These are phyloP conservation scores for Penicillium psychrosexuale DNA, from an alignment of 2,329 filamentous ascomycete genomes.

Conservation along the genomic window DNA sequence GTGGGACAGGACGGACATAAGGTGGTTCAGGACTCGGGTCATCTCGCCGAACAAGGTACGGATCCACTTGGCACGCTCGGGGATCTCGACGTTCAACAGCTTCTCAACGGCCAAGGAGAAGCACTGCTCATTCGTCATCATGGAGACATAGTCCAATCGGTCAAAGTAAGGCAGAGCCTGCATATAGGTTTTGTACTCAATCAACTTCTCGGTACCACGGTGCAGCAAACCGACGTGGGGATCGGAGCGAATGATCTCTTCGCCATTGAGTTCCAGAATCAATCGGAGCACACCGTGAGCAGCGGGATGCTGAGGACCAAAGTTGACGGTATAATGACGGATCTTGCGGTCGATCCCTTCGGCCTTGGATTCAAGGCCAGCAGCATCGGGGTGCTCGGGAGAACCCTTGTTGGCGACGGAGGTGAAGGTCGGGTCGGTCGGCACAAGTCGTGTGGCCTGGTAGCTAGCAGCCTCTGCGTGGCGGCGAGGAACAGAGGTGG, in stretches of 20 bases:
- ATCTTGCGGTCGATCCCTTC: conserved; percentile 68
- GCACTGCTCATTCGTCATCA: conserved; percentile 99
- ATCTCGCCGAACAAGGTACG: conserved; percentile 94
- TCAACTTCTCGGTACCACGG: conserved; percentile 97
- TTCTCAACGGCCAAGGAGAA: conserved; percentile 96
- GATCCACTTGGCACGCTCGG: conserved; percentile 94
- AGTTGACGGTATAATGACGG: conserved; percentile 99
- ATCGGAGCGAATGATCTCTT: conserved; percentile 94
- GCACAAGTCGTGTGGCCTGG: conserved; percentile 54
- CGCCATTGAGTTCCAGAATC: conserved; percentile 96
- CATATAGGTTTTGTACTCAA: conserved; percentile 99
- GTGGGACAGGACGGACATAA: conserved; percentile 96
- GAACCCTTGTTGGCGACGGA: conserved; percentile 43
- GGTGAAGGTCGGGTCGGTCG: conserved; percentile 57
- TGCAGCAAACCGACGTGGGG: conserved; percentile 96
- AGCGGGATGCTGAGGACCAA: conserved; percentile 96
- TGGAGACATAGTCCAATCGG: conserved; percentile 96
- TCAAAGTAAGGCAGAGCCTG: conserved; percentile 99
- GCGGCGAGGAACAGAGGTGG: conserved; percentile 54
- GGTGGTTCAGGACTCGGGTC: conserved; percentile 89
- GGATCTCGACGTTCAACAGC: conserved; percentile 93
- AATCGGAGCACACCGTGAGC: conserved; percentile 96
- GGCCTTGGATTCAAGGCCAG: conserved; percentile 47
- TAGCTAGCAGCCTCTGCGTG: conserved; percentile 51
- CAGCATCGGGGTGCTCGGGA: conserved; percentile 39